Evolutionary conservation across 2,329 filamentous ascomycete genomes (phyloP).

Genomic region (Sclerotinia subarctica): DNA sequence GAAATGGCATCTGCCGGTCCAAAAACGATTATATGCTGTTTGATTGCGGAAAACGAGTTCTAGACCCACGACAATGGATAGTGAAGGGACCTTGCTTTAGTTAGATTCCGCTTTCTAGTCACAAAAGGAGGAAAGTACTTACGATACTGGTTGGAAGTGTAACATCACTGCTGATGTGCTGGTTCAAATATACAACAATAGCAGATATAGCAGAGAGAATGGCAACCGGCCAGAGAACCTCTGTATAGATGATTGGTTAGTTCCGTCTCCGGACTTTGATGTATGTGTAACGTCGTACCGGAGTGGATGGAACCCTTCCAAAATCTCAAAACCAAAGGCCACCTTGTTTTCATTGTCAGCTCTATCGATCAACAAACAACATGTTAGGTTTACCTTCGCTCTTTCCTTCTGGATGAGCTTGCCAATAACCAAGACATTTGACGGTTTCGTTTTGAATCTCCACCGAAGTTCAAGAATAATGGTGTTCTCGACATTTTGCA

Average conservation of each 20-base stretch:
- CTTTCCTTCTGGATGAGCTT: slow-evolving; percentile 35
- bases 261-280: too few relatives aligned
- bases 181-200: slow-evolving; percentile 56
- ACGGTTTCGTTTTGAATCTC: slow-evolving; percentile 22
- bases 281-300: slow-evolving; percentile 22
- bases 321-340: slow-evolving; percentile 62
- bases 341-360: slow-evolving; percentile 42
- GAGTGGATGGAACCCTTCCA: slow-evolving; percentile 61
- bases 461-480: slow-evolving; percentile 29
- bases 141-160: slow-evolving; percentile 57
- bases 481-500: slow-evolving; percentile 27
- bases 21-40: slow-evolving; percentile 45
- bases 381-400: slow-evolving; percentile 30
- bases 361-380: background rate
- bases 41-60: slow-evolving; percentile 67
- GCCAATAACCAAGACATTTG: slow-evolving; percentile 32
- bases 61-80: slow-evolving; percentile 63
- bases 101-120: background rate
- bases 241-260: slow-evolving; percentile 29
- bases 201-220: slow-evolving; percentile 57
- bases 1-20: slow-evolving; percentile 57
- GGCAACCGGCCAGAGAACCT: slow-evolving; percentile 54
- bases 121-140: slow-evolving; percentile 27
- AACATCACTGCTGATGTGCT: slow-evolving; percentile 48
- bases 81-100: slow-evolving; percentile 49